These are phyloP conservation scores for Xylariomycetidae sp. DNA, from an alignment of 2,329 filamentous ascomycete genomes.

Conservation along the genomic window DNA sequence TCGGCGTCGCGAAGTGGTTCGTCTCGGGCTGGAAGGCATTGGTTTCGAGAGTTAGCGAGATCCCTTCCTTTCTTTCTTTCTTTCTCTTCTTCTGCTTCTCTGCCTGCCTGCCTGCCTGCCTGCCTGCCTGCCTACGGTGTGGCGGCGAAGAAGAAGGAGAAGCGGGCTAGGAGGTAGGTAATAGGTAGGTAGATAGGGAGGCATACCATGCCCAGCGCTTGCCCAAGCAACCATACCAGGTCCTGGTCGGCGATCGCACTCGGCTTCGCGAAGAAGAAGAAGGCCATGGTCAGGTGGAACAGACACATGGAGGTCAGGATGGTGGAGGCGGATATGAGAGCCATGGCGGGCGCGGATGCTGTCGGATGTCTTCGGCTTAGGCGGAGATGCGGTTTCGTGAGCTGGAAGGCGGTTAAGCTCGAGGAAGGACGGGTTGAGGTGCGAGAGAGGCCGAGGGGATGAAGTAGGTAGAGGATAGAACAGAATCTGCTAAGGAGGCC, in stretches of 20 bases:
- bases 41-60: no score
- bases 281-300: slow-evolving; percentile 78
- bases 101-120: no score
- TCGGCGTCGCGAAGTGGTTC: slow-evolving; percentile 60
- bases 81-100: no score
- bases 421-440: no score
- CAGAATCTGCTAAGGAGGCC: no score
- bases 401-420: no score
- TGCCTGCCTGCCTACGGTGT: no score
- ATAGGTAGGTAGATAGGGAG: not conserved
- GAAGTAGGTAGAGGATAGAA: no score
- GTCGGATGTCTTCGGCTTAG: not conserved
- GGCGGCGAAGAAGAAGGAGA: not conserved
- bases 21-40: slow-evolving; percentile 63
- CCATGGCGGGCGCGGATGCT: slow-evolving; percentile 59
- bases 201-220: slow-evolving; percentile 74
- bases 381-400: no score
- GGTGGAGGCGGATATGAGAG: slow-evolving; percentile 70
- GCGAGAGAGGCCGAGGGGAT: no score
- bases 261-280: slow-evolving; percentile 74
- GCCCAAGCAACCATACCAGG: slow-evolving; percentile 73
- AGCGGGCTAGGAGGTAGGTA: not conserved
- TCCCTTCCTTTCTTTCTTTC: no score
- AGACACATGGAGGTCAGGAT: slow-evolving; percentile 77
- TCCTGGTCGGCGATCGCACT: slow-evolving; percentile 69